Base-by-base conservation (phyloP, 2,329 filamentous ascomycete species). In the Exophiala oligosperma region DNA sequence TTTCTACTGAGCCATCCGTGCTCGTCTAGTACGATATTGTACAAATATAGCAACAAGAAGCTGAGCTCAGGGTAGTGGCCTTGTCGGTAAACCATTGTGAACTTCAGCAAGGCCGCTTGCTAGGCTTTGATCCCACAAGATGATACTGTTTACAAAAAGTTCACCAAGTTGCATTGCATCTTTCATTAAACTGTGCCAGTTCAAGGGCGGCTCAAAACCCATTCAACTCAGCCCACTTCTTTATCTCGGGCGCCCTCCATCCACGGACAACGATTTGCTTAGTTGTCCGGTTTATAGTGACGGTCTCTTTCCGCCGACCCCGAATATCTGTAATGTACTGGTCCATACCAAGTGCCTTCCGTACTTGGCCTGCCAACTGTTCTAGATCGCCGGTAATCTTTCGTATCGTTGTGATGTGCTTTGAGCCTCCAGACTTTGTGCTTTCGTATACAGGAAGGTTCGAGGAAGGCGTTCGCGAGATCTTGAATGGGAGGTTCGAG, bases 371-470 rank as follows among this genome's bases (percentile, higher is more conserved):
- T 61, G 84, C 80, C 63, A 97, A 71, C 2, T 78, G 81, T 32
- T 77, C 73, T 50, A 85, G 69, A 71, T 96, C 83, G 14, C 94
- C 94, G 57, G 91, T 85, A 50, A 93, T 82, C 74, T 90, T 92
- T 72, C 91, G 89, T 56, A 99, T 76, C 56, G 84, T 74, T 4
- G 93, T 95, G 68, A 89, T 75, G 67, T 86, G 84, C 70, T 86
- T 80, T 64, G 90, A 94, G 12, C 91, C 90, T 52, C 91, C 91
- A 11, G 85, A 81, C 77, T 90, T 92, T 64, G 76, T 78, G 64
- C 85, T 79, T 14, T 86, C 79, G 76, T 97, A 99, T 46, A 97
- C 83, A 24, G 91, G 86, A 2, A 94, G 77, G 64, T 91, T 85
- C 49, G 85, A 83, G 38, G 84, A 87, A 1, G 80, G 76, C 2